Base-by-base conservation (phyloP, 2,329 filamentous ascomycete species). In the Myotisia sp. region DNA sequence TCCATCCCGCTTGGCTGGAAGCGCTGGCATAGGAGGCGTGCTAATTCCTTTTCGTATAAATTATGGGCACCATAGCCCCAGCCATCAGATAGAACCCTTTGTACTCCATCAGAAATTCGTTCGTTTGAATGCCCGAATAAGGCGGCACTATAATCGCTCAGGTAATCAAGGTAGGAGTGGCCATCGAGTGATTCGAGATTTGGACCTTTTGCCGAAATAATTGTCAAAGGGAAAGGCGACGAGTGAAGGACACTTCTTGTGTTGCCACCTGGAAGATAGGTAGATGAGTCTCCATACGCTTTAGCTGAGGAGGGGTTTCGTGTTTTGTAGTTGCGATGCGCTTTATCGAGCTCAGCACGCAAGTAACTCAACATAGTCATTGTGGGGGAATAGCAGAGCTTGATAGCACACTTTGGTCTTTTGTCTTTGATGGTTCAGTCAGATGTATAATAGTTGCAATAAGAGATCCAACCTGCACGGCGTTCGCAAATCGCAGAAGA, bases 81-180 rank as follows among this genome's bases (percentile, higher is more conserved):
- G 3, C 74, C 73, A 4, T 54, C 50, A 2, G 59, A 46, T 3
- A 73, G 46, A 1, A 65, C 59, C 4, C 57, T 43, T 7, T 51
- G 38, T 16, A 79, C 55, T 0, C 73, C 62, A 0, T 54, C 44
- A 3, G 60, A 49, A 36, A 81, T 69, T 2, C 57, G 44, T 0
- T 68, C 65, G 34, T 78, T 62, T 1, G 70, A 75, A 53, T 81
- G 76, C 0, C 76, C 76, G 46, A 71, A 79, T 8, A 81, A 59
- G 2, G 70, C 74, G 1, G 76, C 76, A 0, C 71, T 72, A 45
- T 71, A 71, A 50, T 80, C 76, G 21, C 68, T 67, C 1, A 75
- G 58, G 46, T 71, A 71, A 50, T 80, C 76, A 20, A 68, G 67
- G 1, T 75, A 57, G 27, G 34, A 42, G 10, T 42, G 29, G 9